phyloP scores from a whole-genome alignment of 305 asterid species.

The Fraxinus albicans region DNA sequence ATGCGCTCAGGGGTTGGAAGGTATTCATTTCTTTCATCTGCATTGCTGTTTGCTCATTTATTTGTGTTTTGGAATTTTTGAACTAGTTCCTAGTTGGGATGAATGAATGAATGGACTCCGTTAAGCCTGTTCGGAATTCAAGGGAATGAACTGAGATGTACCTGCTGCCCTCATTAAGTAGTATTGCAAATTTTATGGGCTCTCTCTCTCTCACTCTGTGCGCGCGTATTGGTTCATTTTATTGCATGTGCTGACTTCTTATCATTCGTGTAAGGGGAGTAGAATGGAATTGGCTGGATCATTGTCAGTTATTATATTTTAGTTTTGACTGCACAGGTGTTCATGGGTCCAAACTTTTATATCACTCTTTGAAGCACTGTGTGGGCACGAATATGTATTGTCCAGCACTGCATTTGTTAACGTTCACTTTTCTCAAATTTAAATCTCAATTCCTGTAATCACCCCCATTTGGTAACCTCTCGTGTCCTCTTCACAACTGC shows the following conservation, averaged over 20 bases:
- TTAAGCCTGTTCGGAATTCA: background rate
- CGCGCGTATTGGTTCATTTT: background rate
- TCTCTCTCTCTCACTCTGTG: background rate
- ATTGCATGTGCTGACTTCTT: background rate
- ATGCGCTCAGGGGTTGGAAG: constrained; percentile 7
- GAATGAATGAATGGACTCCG: background rate
- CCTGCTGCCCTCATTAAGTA: background rate
- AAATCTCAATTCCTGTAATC: background rate
- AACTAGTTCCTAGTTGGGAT: constrained; percentile 8
- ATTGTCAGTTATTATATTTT: background rate
- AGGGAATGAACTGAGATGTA: background rate
- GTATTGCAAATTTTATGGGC: background rate
- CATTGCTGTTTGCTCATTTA: background rate
- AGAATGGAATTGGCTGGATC: background rate
- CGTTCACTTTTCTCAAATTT: background rate
- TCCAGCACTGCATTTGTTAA: background rate
- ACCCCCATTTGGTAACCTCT: background rate
- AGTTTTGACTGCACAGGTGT: background rate
- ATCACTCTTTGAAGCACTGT: background rate
- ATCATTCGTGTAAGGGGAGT: background rate
- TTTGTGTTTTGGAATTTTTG: background rate
- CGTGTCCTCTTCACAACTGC: background rate
- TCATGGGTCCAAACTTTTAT: background rate
- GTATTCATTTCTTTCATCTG: constrained; percentile 1
- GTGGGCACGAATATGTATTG: background rate